Evolutionary conservation across 192 early-diverging fungal species (phyloP), one percentile per base, ranked within the genome.

Genomic region (Rhizophagus clarus): DNA sequence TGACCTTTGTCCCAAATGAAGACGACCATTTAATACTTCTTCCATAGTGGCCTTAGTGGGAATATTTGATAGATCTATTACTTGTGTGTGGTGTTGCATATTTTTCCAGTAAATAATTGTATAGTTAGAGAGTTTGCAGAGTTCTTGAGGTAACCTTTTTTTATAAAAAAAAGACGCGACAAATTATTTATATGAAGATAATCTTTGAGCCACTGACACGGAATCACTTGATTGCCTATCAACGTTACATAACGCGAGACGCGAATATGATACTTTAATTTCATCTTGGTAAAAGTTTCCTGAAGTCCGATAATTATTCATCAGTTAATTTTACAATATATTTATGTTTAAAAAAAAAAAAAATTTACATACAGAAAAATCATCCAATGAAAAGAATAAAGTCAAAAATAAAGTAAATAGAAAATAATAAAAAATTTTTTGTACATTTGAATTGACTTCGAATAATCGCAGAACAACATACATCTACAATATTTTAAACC

Each of bases 11-110:
- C 51, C 20, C 51, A 20, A 56, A 6, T 22, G 20, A 32, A 31
- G 29, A 20, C 64, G n/a, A 2, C 64, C 64, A 29, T 67, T 67
- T 31, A 67, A 31, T 17, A 67, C 64, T 31, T 67, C 64, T n/a
- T 67, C 64, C 64, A 67, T 67, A 67, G 64, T 64, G n/a, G n/a
- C n/a, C 62, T 29, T 64, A 64, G 62, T 67, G 15, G 64, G 64
- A 67, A 17, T 32, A 14, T 17, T 28, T 31, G 64, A 56, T 4
- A 28, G 64, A 4, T 17, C 64, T 67, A 67, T 56, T 56, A 4
- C 5, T 56, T 56, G 51, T 7, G 17, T 7, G 51, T 56, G 51
- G 3, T 56, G 51, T 56, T 56, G 51, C 51, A 56, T 56, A 56
- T 56, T 56, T 56, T 17, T 22, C 15, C 15, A 56, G 20, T 56